These are phyloP conservation scores for Gypsophila paniculata DNA, from an alignment of 179 eudicot genomes.

Conservation along the genomic window DNA sequence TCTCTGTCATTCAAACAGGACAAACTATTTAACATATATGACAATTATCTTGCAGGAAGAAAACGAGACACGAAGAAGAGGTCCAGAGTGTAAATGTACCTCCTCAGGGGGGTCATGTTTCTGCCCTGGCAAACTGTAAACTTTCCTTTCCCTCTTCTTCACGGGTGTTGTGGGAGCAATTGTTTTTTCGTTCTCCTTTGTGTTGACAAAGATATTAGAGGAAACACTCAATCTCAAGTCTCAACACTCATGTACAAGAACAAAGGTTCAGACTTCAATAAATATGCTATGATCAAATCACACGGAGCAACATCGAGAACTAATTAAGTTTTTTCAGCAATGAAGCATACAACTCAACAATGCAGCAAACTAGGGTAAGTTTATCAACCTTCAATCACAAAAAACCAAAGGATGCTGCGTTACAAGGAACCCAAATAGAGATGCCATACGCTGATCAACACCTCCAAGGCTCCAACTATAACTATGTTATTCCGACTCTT, in stretches of 20 bases:
- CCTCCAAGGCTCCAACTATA: background rate
- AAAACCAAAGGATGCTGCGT: slow-evolving; percentile 12
- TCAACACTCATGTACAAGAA: background rate
- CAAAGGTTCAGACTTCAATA: background rate
- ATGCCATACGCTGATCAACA: slow-evolving; percentile 5
- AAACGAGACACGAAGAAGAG: background rate
- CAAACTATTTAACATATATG: background rate
- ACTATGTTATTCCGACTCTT: no score
- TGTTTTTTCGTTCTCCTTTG: slow-evolving; percentile 51
- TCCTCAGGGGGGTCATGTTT: slow-evolving; percentile 78
- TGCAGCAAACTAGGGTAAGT: background rate
- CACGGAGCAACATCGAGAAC: background rate
- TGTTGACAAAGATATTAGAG: background rate
- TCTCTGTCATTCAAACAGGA: slow-evolving; percentile 46
- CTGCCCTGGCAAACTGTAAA: slow-evolving; percentile 69
- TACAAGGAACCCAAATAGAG: slow-evolving; percentile 14
- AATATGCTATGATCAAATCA: background rate
- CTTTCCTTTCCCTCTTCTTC: slow-evolving; percentile 54
- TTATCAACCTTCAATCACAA: background rate
- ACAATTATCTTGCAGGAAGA: background rate
- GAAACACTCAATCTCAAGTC: background rate
- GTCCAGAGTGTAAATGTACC: slow-evolving; percentile 30
- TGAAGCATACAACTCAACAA: background rate
- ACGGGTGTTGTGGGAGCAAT: slow-evolving; percentile 36
- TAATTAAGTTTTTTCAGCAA: background rate